Conservation (phyloP, 2,329 filamentous ascomycete genomes). For the Verticillium isaacii region DNA sequence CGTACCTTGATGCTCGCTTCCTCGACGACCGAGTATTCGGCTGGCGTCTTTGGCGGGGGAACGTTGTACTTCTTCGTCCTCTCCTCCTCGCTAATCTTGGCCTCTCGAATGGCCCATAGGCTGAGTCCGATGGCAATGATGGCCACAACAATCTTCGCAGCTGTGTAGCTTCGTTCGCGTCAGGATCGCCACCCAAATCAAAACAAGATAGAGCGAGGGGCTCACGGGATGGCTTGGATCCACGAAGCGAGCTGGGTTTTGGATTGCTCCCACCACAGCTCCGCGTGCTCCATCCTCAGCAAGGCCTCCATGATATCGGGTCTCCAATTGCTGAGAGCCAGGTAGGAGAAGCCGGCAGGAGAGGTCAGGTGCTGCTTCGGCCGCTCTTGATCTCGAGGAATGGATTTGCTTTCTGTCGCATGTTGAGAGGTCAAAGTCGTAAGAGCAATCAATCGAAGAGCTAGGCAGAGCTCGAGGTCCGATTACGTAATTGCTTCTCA, state of each 20-base stretch:
- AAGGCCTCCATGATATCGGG: neutral
- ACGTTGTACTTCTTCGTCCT: constrained; percentile 55
- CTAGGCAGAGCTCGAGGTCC: neutral
- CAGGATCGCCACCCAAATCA: neutral
- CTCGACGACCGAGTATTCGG: constrained; percentile 53
- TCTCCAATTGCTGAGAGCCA: neutral
- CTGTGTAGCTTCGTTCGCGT: neutral
- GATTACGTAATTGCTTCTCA: neutral
- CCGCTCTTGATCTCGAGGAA: no score
- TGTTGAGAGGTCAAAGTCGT: neutral
- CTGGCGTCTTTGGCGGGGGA: constrained; percentile 55
- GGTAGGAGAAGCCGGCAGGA: neutral
- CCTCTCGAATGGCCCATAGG: constrained; percentile 21
- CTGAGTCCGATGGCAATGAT: constrained; percentile 24
- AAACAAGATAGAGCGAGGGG: neutral
- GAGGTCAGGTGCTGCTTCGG: neutral
- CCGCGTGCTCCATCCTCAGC: neutral
- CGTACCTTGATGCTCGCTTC: constrained; percentile 55
- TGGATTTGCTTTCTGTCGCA: neutral
- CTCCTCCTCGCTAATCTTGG: constrained; percentile 25
- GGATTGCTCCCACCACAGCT: constrained; percentile 1
- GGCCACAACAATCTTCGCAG: constrained; percentile 20
- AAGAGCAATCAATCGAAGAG: neutral
- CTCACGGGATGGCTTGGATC: neutral
- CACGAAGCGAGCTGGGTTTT: neutral